Base-by-base conservation (phyloP, 2,329 filamentous ascomycete species). In the Fusarium goolgardi region DNA sequence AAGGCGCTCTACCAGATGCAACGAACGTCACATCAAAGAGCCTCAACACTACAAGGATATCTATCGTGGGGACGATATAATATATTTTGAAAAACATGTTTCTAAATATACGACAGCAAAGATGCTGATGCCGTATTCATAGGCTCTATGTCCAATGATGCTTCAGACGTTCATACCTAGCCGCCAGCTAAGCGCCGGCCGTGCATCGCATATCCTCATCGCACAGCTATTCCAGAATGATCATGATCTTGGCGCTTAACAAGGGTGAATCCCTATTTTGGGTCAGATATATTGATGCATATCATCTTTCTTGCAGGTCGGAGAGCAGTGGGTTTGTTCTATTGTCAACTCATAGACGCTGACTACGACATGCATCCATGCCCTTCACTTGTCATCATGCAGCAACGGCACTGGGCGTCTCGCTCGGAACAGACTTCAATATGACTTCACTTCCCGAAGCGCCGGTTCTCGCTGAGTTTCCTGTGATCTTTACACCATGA, bases 151-250 rank as follows among this genome's bases (percentile, higher is more conserved):
- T 59, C 67, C 59, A 72, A 71, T 69, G 34, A 57, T 55, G 46
- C 31, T 63, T 47, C 60, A 25, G 32, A 27, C 20, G 16, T 25
- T 31, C 44, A 50, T 29, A 20, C 31, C 41, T 74, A 74, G 61
- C 72, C 72, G 72, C 72, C 63, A 40, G 54, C 69, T 74, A 74
- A 74, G 70, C 72, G 72, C 72, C 66, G 43, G 32, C 59, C 53
- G 31, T 63, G 49, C 55, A 71, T 57, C 40, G 61, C 43, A 57
- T 58, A 41, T 59, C 44, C 29, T 40, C 59, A 61, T 65, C 53
- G 58, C 40, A 50, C 51, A 61, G 56, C 50, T 55, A 64, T 49
- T 70, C 58, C 55, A 65, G 58, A 65, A 72, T 39, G 23, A 45
- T 49, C 64, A 55, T 52, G 49, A 63, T 60, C 64, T 54, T 58